phyloP scores from a whole-genome alignment of 345 rosid genomes.

The Populus simonii region DNA sequence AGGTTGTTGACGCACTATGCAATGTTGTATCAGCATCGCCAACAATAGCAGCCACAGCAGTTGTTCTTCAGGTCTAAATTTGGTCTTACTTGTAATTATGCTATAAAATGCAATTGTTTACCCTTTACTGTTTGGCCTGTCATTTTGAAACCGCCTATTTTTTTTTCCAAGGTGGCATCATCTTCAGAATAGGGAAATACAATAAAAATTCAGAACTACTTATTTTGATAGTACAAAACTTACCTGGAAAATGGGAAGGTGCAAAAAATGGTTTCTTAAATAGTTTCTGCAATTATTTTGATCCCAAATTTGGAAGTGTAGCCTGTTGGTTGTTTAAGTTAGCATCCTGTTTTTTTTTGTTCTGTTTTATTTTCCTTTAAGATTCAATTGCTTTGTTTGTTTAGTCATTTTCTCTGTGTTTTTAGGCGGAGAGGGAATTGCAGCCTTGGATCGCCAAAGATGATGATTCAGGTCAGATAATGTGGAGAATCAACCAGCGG shows the following conservation, averaged over 20 bases:
- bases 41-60: slow-evolving; percentile 84
- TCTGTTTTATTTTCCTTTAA: not conserved
- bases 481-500: slow-evolving; percentile 97
- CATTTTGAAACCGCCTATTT: slow-evolving; percentile 10
- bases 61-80: slow-evolving; percentile 86
- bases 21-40: slow-evolving; percentile 90
- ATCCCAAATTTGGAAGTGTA: slow-evolving; percentile 12
- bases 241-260: not conserved
- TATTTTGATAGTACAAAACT: not conserved
- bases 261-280: not conserved
- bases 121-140: slow-evolving; percentile 5
- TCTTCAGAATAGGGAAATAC: not conserved
- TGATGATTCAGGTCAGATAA: slow-evolving; percentile 85
- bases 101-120: not conserved
- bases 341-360: slow-evolving; percentile 8
- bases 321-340: slow-evolving; percentile 2
- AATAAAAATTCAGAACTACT: not conserved
- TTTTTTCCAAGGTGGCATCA: slow-evolving; percentile 8
- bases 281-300: slow-evolving; percentile 6
- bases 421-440: slow-evolving; percentile 91
- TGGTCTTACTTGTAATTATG: slow-evolving; percentile 30
- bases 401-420: slow-evolving; percentile 34
- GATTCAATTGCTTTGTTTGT: slow-evolving; percentile 6
- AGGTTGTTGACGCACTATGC: slow-evolving; percentile 96
- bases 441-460: slow-evolving; percentile 98